Evolutionary conservation across 768 basidiomycete species (phyloP).

Genomic region (Boletus huronensis): DNA sequence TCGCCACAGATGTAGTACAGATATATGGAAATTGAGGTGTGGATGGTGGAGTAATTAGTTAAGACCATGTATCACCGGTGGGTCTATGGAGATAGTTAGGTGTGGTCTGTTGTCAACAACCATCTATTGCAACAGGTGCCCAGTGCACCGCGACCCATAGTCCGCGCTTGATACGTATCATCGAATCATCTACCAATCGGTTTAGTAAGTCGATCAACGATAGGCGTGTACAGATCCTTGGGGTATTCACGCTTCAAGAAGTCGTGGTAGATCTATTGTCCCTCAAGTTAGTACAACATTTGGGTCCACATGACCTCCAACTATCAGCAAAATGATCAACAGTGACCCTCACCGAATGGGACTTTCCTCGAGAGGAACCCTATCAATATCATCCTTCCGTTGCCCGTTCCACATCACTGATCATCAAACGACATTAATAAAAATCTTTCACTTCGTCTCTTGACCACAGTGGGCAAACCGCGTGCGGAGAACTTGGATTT

Average conservation of each 20-base stretch:
- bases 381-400: neutral
- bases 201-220: neutral
- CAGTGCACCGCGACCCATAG: too few relatives aligned
- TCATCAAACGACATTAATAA: neutral
- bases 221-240: neutral
- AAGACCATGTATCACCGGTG: neutral
- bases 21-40: neutral
- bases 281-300: neutral
- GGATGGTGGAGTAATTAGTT: neutral
- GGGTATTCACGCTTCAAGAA: neutral
- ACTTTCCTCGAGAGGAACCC: neutral
- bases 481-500: neutral
- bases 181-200: neutral
- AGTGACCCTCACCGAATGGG: neutral
- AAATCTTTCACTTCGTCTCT: neutral
- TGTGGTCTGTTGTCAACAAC: neutral
- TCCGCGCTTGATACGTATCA: neutral
- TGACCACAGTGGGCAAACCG: neutral
- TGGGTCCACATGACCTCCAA: neutral
- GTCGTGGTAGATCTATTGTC: neutral
- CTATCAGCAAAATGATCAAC: too few relatives aligned
- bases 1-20: neutral
- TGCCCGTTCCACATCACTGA: neutral
- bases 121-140: neutral
- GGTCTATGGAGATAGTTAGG: neutral